Conservation (phyloP, 345 rosid species). For the Diplotaxis tenuifolia region DNA sequence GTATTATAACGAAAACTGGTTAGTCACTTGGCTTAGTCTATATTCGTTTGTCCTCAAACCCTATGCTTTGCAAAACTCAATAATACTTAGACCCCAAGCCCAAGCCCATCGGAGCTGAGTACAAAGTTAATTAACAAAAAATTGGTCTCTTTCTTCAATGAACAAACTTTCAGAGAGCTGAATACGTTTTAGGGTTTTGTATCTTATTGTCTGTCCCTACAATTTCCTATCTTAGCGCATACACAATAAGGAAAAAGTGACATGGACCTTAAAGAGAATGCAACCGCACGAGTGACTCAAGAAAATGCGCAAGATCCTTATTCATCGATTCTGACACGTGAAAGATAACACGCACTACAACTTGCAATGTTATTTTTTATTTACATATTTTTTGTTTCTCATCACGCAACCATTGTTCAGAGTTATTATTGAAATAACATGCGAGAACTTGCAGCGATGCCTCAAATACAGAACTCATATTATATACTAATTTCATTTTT, state of each 20-base stretch:
- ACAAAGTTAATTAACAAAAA: neutral
- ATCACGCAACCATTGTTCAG: no score
- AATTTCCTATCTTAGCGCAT: neutral
- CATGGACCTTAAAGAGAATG: neutral
- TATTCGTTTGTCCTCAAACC: neutral
- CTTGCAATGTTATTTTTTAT: no score
- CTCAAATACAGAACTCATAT: no score
- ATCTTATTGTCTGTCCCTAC: conserved; percentile 10
- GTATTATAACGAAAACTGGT: neutral
- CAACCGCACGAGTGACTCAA: conserved; percentile 20
- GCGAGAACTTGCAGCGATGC: no score
- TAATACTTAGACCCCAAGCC: neutral
- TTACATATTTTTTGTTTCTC: no score
- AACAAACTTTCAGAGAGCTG: neutral
- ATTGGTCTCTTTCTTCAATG: neutral
- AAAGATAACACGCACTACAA: neutral
- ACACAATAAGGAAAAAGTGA: neutral
- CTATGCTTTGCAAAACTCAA: neutral
- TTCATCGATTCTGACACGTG: neutral
- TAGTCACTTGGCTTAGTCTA: neutral
- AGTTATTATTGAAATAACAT: no score
- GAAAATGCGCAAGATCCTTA: neutral
- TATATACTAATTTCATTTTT: no score
- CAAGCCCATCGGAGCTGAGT: neutral
- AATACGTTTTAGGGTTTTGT: neutral